Conservation (phyloP, 108 stramenopile genomes). For the Nitzschia putrida region DNA sequence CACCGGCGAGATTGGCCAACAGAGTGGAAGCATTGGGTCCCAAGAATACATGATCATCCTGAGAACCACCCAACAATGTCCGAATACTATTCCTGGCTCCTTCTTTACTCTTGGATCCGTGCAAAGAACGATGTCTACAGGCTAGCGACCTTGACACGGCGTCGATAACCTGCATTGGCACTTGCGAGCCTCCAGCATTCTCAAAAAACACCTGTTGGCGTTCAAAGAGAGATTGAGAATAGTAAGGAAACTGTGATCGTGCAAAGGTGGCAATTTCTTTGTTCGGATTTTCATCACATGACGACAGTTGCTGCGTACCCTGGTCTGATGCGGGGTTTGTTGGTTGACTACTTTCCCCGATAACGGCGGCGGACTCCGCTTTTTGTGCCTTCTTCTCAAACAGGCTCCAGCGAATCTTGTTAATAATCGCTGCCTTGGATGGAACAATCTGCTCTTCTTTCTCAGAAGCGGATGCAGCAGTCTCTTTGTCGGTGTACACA, state of each 20-base stretch:
- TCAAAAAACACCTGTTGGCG: slow-evolving; percentile 66
- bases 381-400: slow-evolving; percentile 58
- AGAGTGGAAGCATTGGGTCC: slow-evolving; percentile 75
- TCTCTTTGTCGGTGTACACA: slow-evolving; percentile 14
- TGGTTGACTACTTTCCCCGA: background rate
- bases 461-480: background rate
- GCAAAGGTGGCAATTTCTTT: slow-evolving; percentile 43
- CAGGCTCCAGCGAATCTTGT: slow-evolving; percentile 81
- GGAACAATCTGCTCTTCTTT: slow-evolving; percentile 47
- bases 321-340: slow-evolving; percentile 8
- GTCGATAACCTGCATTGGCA: slow-evolving; percentile 59
- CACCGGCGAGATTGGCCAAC: slow-evolving; percentile 52
- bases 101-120: slow-evolving; percentile 48
- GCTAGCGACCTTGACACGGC: slow-evolving; percentile 45
- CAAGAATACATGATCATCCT: slow-evolving; percentile 34
- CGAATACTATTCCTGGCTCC: slow-evolving; percentile 50
- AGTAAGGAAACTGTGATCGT: slow-evolving; percentile 75
- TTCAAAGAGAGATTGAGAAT: slow-evolving; percentile 25
- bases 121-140: slow-evolving; percentile 58
- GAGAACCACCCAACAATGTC: slow-evolving; percentile 46
- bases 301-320: slow-evolving; percentile 26
- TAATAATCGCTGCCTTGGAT: slow-evolving; percentile 76
- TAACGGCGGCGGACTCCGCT: slow-evolving; percentile 2
- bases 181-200: slow-evolving; percentile 86
- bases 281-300: background rate